phyloP scores from a whole-genome alignment of 192 early-diverging fungal species.

The Piromyces sp. region DNA sequence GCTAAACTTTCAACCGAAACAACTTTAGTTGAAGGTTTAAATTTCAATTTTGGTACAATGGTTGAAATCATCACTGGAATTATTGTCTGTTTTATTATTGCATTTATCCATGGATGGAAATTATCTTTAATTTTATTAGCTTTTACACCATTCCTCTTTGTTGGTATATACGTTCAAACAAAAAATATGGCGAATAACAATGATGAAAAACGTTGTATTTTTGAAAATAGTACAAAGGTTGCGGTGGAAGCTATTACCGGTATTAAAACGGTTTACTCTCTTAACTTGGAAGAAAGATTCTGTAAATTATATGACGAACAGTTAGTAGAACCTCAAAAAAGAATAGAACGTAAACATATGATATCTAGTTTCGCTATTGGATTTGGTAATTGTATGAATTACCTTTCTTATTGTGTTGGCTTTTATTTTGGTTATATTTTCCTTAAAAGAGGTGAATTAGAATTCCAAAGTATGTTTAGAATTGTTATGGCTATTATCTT shows the following conservation, averaged over 20 bases:
- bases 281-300: slow-evolving; percentile 36
- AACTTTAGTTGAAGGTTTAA: slow-evolving; percentile 1
- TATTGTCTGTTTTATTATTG: slow-evolving; percentile 15
- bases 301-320: slow-evolving; percentile 11
- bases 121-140: slow-evolving; percentile 44
- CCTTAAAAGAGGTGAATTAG: not conserved
- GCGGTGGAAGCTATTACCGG: slow-evolving; percentile 70
- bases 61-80: slow-evolving; percentile 12
- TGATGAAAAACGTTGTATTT: slow-evolving; percentile 36
- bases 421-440: not conserved
- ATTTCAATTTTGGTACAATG: slow-evolving; percentile 6
- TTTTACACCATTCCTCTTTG: slow-evolving; percentile 45
- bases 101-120: slow-evolving; percentile 37
- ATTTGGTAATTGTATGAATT: not conserved
- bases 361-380: not conserved
- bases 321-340: not conserved
- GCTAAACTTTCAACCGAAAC: slow-evolving; percentile 5
- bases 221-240: slow-evolving; percentile 43
- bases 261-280: slow-evolving; percentile 68
- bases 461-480: not conserved
- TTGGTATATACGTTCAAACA: slow-evolving; percentile 47
- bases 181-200: slow-evolving; percentile 19
- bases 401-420: not conserved
- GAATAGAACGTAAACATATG: not conserved
- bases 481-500: not conserved